These are phyloP conservation scores for Cryptosporidium viatorum DNA, from an alignment of 169 alveolate genomes.

Conservation along the genomic window DNA sequence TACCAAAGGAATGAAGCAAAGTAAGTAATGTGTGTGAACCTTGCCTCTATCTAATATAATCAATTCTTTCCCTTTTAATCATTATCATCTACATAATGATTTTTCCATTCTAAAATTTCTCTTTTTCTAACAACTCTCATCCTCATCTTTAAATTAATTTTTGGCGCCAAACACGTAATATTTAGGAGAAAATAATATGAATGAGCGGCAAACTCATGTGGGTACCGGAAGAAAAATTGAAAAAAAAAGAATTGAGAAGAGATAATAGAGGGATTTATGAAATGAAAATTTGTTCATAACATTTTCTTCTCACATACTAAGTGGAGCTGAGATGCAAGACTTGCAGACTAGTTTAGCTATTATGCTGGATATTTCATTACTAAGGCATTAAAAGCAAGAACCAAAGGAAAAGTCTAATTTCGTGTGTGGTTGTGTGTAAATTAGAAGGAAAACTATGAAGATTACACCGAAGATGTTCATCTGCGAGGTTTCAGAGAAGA, in stretches of 20 bases:
- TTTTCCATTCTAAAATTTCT: neutral
- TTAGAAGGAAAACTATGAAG: slow-evolving; percentile 1
- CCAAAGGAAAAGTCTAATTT: neutral
- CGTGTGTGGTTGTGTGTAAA: neutral
- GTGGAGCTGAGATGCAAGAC: neutral
- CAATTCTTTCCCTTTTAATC: neutral
- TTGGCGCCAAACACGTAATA: slow-evolving; percentile 14
- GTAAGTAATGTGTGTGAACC: neutral
- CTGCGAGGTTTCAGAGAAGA: slow-evolving; percentile 37
- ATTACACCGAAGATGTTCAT: slow-evolving; percentile 59
- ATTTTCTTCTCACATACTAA: neutral
- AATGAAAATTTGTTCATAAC: neutral
- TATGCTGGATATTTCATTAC: too few species aligned
- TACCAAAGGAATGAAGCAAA: too few species aligned
- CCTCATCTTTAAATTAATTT: neutral
- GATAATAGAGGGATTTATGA: too few species aligned
- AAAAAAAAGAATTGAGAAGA: too few species aligned
- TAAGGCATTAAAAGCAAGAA: neutral
- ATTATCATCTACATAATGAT: neutral
- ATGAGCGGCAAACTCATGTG: neutral
- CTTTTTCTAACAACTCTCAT: neutral
- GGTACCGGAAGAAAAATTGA: neutral
- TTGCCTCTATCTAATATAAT: neutral
- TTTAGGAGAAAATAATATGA: neutral
- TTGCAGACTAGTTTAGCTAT: neutral